Conservation (phyloP, 2,329 filamentous ascomycete species). For the Aspergillus japonicus region DNA sequence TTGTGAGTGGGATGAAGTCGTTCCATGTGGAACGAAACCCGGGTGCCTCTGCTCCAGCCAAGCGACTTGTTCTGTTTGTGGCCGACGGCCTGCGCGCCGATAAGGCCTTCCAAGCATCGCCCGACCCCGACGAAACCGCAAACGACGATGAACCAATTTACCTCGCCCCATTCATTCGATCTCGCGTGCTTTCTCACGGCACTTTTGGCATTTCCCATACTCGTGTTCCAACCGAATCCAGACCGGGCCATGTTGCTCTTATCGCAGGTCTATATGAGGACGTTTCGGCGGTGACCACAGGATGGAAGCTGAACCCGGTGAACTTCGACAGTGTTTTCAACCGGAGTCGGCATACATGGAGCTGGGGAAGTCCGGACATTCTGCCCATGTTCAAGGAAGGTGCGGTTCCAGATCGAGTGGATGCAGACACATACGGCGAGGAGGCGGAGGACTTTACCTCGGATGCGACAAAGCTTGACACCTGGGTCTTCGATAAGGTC, state of each 20-base stretch:
- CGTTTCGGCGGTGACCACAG: constrained; percentile 93
- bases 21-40: constrained; percentile 66
- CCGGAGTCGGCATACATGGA: constrained; percentile 93
- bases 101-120: constrained; percentile 93
- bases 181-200: constrained; percentile 79
- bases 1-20: constrained; percentile 90
- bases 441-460: constrained; percentile 89
- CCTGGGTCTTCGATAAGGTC: constrained; percentile 94
- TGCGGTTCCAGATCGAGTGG: constrained; percentile 81
- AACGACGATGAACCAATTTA: constrained; percentile 59
- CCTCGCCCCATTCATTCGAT: constrained; percentile 87
- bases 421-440: constrained; percentile 78
- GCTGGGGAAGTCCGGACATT: constrained; percentile 98
- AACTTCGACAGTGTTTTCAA: constrained; percentile 99
- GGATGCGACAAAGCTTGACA: constrained; percentile 76
- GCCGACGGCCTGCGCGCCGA: constrained; percentile 97
- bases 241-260: constrained; percentile 92
- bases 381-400: constrained; percentile 94
- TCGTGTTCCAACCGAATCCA: constrained; percentile 91
- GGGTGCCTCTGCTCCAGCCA: constrained; percentile 70
- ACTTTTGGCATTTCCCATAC: constrained; percentile 98
- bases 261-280: constrained; percentile 98
- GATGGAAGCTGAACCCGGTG: constrained; percentile 97
- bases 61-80: constrained; percentile 88
- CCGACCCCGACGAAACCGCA: constrained; percentile 60